Conservation (phyloP, 495 filamentous ascomycete genomes). For the Podospora comata region DNA sequence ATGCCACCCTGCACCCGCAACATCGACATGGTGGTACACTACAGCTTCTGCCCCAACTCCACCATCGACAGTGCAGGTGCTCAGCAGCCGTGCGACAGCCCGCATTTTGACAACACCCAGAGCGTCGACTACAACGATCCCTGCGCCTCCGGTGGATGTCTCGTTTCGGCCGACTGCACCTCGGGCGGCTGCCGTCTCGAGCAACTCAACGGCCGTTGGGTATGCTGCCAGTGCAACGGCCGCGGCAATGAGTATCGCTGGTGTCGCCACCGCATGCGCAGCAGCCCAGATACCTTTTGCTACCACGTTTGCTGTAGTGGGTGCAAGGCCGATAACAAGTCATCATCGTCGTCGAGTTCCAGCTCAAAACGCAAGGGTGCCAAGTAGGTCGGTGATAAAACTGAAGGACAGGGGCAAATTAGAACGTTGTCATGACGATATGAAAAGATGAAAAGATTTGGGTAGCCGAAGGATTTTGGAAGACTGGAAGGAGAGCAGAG, state of each 20-base stretch:
- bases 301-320: slow-evolving; percentile 33
- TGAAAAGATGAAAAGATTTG: neutral
- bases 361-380: slow-evolving; percentile 5
- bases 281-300: slow-evolving; percentile 46
- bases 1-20: slow-evolving; percentile 36
- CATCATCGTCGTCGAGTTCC: slow-evolving; percentile 1
- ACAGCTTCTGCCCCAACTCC: slow-evolving; percentile 39
- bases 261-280: slow-evolving; percentile 35
- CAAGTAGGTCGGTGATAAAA: neutral
- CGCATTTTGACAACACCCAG: slow-evolving; percentile 28
- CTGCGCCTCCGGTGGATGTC: slow-evolving; percentile 43
- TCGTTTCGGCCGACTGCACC: slow-evolving; percentile 39
- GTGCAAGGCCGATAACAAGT: slow-evolving; percentile 25
- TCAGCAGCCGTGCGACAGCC: slow-evolving; percentile 21
- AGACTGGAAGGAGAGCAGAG: neutral
- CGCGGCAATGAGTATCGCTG: slow-evolving; percentile 40
- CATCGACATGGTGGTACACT: slow-evolving; percentile 42
- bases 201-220: slow-evolving; percentile 42
- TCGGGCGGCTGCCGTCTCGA: slow-evolving; percentile 44
- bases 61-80: slow-evolving; percentile 21
- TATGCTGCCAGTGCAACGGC: slow-evolving; percentile 43
- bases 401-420: neutral
- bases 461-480: neutral
- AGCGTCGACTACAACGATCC: slow-evolving; percentile 39
- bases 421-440: neutral